Base-by-base conservation (phyloP, 2,329 filamentous ascomycete species). In the Fusarium tanahbumbuense region DNA sequence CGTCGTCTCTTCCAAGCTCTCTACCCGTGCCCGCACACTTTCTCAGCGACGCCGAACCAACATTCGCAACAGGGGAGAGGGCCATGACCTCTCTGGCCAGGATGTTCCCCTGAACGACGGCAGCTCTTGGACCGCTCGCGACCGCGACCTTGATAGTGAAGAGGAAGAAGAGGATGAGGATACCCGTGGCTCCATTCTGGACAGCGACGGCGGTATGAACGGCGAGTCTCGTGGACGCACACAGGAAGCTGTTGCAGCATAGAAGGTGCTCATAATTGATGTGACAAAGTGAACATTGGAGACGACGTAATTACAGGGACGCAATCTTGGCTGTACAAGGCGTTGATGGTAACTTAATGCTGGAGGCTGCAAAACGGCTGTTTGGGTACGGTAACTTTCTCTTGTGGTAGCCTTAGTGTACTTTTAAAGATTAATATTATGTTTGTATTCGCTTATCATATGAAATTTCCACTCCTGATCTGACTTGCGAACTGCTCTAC, bases 1-100 rank as follows among this genome's bases (percentile, higher is more conserved):
- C 8, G 91, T 93, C 47, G 94, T 99, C 73, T 92, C 88, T 60
- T 91, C 94, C 70, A 94, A 93, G 80, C 89, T 99, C 50, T 97
- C 93, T 7, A 92, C 91, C 20, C 93, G 96, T 64, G 90, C 95
- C 42, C 93, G 94, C 73, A 97, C 91, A 18, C 88, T 98, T 37
- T 97, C 93, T 47, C 93, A 94, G 80, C 91, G 94, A 74, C 91
- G 93, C 72, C 89, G 91, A 64, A 90, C 91, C 79, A 91, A 91
- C 78, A 88, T 92, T 77, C 85, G 84, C 71, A 87, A 86, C 65
- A 87, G 88, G 70, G 87, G 89, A 64, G 92, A 95, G 76, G 92
- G 93, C 10, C 87, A 94, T 63, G 94, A 98, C 76, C 87, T 98
- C 41, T 92, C 93, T 4, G 87, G 86, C 49, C 95, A 98, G 82